Conservation (phyloP, 495 filamentous ascomycete species). For the Trypethelium eluteriae region DNA sequence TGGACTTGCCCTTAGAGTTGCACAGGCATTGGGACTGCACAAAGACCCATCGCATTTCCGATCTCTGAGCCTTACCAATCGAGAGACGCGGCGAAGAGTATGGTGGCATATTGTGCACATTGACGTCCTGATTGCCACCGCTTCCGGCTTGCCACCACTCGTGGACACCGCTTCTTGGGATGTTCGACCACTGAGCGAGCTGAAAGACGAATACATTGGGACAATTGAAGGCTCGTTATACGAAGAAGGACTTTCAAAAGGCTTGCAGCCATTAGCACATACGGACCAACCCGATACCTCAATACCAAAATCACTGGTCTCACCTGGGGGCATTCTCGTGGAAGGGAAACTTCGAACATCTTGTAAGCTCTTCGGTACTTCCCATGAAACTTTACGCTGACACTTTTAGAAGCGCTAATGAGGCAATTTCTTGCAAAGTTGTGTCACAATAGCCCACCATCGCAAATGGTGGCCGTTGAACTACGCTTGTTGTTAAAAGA, state of each 20-base stretch:
- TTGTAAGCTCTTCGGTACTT: conserved; percentile 7
- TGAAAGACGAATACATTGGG: conserved; percentile 22
- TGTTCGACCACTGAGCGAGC: conserved; percentile 16
- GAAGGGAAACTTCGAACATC: conserved; percentile 10
- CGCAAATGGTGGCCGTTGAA: neutral
- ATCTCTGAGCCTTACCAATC: neutral
- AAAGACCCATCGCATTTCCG: conserved; percentile 19
- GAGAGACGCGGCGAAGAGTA: conserved; percentile 18
- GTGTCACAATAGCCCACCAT: neutral
- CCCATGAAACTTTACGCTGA: neutral
- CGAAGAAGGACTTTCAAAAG: conserved; percentile 1
- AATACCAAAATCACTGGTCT: conserved; percentile 3
- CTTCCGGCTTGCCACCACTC: conserved; percentile 20
- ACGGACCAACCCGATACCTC: neutral
- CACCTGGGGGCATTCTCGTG: conserved; percentile 4
- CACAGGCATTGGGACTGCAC: conserved; percentile 21
- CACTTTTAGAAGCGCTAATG: neutral
- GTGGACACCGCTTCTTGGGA: conserved; percentile 14
- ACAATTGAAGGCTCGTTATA: conserved; percentile 15
- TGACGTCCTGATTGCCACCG: conserved; percentile 18
- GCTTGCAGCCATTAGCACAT: neutral
- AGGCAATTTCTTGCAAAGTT: neutral
- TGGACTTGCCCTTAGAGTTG: conserved; percentile 19
- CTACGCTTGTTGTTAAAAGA: neutral
- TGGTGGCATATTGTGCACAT: conserved; percentile 24